A percentile compares a stretch with the other conserved stretches of the same genome.
Evolutionary conservation across 495 filamentous ascomycete species (phyloP).

Genomic region (Gamarada debralockiae): DNA sequence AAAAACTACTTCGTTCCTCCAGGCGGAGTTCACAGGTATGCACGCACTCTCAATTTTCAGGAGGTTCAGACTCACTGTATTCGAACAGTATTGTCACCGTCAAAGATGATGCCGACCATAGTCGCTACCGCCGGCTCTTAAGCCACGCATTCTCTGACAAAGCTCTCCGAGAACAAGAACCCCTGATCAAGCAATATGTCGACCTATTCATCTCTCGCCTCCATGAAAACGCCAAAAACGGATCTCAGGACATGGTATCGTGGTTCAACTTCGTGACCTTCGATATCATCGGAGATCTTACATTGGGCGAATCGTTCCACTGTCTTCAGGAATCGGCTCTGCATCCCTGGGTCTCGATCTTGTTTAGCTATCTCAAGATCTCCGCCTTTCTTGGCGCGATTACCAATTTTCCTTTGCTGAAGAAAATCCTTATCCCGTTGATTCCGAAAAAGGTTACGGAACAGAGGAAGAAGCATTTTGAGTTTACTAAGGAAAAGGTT

Average conservation of each 20-base stretch:
- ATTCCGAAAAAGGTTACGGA: neutral
- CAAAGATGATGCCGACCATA: slow-evolving; percentile 41
- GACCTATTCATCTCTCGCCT: neutral
- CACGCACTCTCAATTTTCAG: no score
- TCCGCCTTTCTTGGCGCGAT: neutral
- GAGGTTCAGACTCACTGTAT: no score
- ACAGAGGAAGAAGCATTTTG: neutral
- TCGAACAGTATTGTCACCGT: no score
- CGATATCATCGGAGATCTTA: slow-evolving; percentile 56
- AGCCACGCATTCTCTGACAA: slow-evolving; percentile 46
- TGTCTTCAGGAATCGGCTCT: slow-evolving; percentile 41
- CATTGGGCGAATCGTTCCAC: slow-evolving; percentile 48
- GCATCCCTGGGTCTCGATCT: slow-evolving; percentile 38
- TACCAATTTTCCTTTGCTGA: neutral
- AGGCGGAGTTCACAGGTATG: no score
- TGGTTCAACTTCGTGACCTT: slow-evolving; percentile 53
- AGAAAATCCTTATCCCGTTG: neutral
- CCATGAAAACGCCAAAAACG: neutral
- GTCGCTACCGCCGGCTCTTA: slow-evolving; percentile 39
- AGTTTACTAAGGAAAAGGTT: slow-evolving; percentile 4
- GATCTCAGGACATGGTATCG: slow-evolving; percentile 36
- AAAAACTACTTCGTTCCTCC: no score
- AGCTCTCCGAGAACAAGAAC: slow-evolving; percentile 44
- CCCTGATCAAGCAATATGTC: slow-evolving; percentile 5
- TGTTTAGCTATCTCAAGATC: slow-evolving; percentile 30